phyloP scores from a whole-genome alignment of 202 grass and related monocot genomes.

The Musa balbisiana region DNA sequence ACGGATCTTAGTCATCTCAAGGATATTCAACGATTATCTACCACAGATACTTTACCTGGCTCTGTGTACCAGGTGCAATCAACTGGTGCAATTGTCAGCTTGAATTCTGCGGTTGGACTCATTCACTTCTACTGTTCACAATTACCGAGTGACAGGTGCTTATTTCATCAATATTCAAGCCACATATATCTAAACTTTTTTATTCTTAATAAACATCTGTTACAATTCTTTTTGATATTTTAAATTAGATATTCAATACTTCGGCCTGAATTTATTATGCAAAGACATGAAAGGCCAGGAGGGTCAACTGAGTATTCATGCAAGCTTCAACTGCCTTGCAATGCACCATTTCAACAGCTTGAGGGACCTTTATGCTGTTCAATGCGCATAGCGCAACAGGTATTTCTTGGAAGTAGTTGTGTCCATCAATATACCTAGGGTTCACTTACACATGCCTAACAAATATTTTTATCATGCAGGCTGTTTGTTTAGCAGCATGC shows the following conservation, averaged over 20 bases:
- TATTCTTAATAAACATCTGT: background rate
- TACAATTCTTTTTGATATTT: conserved; percentile 14
- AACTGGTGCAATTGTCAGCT: conserved; percentile 93
- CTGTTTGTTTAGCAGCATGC: conserved; percentile 93
- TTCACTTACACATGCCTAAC: background rate
- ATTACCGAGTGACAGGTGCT: conserved; percentile 84
- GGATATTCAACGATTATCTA: conserved; percentile 46
- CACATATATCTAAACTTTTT: conserved; percentile 12
- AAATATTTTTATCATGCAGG: conserved; percentile 36
- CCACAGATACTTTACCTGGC: conserved; percentile 44
- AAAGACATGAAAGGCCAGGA: conserved; percentile 61
- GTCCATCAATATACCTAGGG: background rate
- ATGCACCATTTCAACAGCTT: conserved; percentile 92
- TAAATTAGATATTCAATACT: conserved; percentile 85
- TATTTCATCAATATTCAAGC: conserved; percentile 17
- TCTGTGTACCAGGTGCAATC: conserved; percentile 91
- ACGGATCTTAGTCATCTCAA: conserved; percentile 96
- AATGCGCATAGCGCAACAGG: conserved; percentile 84
- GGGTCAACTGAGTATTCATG: conserved; percentile 77
- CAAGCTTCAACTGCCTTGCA: conserved; percentile 94
- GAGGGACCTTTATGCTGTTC: conserved; percentile 92
- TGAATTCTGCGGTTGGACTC: conserved; percentile 96
- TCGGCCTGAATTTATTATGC: conserved; percentile 89
- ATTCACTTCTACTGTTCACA: conserved; percentile 96
- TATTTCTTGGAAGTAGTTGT: conserved; percentile 31